Conservation (phyloP, 768 basidiomycete genomes). For the Suillus weaverae region DNA sequence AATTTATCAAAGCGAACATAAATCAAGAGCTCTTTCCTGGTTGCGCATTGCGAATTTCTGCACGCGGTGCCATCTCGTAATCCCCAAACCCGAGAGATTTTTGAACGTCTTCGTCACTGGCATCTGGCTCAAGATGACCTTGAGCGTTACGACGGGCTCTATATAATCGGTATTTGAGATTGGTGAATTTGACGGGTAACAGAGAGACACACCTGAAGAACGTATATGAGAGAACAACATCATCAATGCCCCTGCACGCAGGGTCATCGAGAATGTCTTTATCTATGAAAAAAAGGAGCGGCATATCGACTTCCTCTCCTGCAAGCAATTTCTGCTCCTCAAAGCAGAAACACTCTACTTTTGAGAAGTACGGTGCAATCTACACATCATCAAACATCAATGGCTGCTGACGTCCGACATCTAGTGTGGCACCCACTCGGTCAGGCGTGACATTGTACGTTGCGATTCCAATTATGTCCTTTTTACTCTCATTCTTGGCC, state of each 20-base stretch:
- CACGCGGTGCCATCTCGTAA: constrained; percentile 51
- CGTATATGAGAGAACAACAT: constrained; percentile 93
- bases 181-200: not conserved
- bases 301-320: constrained; percentile 97
- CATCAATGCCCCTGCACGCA: constrained; percentile 79
- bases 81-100: constrained; percentile 73
- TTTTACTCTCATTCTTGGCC: constrained; percentile 79
- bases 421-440: constrained; percentile 55
- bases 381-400: constrained; percentile 30
- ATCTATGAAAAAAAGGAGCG: constrained; percentile 98
- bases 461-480: constrained; percentile 96
- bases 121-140: constrained; percentile 91
- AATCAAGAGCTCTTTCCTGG: not conserved
- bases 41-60: constrained; percentile 26
- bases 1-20: not conserved
- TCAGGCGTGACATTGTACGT: constrained; percentile 99
- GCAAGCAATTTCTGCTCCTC: constrained; percentile 96
- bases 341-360: constrained; percentile 99
- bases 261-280: constrained; percentile 96
- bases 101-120: constrained; percentile 74
- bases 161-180: not conserved
- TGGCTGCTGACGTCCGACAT: not conserved
- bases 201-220: constrained; percentile 77
- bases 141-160: constrained; percentile 85
- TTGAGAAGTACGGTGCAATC: constrained; percentile 98